Base-by-base conservation (phyloP, 768 basidiomycete genomes). In the Coprinellus micaceus region DNA sequence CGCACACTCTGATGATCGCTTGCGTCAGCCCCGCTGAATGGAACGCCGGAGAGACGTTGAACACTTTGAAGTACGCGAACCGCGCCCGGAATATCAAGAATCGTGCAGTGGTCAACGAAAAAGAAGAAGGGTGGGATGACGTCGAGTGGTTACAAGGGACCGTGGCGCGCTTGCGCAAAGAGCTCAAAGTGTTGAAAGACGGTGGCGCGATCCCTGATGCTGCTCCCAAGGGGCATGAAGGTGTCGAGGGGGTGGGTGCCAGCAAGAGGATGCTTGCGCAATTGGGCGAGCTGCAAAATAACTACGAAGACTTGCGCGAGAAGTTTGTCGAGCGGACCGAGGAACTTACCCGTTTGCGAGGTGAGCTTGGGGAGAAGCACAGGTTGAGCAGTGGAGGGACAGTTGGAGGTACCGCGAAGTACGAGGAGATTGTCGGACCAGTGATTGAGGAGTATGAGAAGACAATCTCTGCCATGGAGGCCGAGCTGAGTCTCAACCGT, bases 391-490 rank as follows among this genome's bases (percentile, higher is more conserved):
- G 72, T 19, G 78, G 82, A 7, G 89, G 89, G 26, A 80, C 82
- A 30, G 63, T 86, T 21, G 81, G 82, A 2, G 89, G 84, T 17
- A 89, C 85, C 2, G 85, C 79, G 58, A 88, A 86, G 64, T 93
- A 93, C 64, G 92, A 93, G 65, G 92, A 93, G 71, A 94, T 90
- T 60, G 95, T 98, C 21, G 95, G 94, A 15, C 96, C 96, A 2
- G 94, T 99, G 63, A 97, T 99, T 51, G 91, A 97, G 72, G 94
- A 98, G 73, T 99, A 99, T 71, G 96, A 99, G 77, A 94, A 96
- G 78, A 93, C 94, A 1, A 96, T 98, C 61, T 82, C 85, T 40
- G 88, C 93, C 2, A 89, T 99, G 81, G 97, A 99, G 70, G 91
- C 90, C 0, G 94, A 96, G 71, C 78, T 97, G 52, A 90, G 82